Conservation (phyloP, 768 basidiomycete species). For the Asterophora parasitica region DNA sequence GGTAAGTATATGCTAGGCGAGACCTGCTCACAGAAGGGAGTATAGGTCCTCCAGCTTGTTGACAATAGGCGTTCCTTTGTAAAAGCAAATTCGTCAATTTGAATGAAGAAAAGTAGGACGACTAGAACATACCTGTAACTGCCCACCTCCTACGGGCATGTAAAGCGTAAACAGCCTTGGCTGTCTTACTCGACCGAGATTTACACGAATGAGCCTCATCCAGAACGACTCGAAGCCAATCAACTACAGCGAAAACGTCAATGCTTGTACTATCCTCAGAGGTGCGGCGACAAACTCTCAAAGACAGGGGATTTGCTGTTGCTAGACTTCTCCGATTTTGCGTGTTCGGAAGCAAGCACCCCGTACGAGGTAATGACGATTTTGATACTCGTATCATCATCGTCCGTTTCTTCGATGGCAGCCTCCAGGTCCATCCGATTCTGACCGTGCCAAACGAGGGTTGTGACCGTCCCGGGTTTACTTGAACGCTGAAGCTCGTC, state of each 20-base stretch:
- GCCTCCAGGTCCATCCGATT: slow-evolving; percentile 71
- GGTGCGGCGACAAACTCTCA: slow-evolving; percentile 45
- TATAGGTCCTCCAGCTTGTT: slow-evolving; percentile 91
- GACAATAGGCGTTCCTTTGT: slow-evolving; percentile 84
- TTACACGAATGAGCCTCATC: slow-evolving; percentile 98
- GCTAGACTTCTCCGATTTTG: slow-evolving; percentile 55
- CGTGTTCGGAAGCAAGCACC: slow-evolving; percentile 83
- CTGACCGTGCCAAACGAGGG: slow-evolving; percentile 84
- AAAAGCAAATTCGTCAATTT: neutral
- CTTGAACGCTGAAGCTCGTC: slow-evolving; percentile 87
- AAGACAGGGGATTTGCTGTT: slow-evolving; percentile 54
- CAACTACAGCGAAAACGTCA: slow-evolving; percentile 38
- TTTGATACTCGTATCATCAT: slow-evolving; percentile 47
- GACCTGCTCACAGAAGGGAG: slow-evolving; percentile 57
- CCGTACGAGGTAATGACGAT: slow-evolving; percentile 94
- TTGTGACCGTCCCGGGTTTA: slow-evolving; percentile 57
- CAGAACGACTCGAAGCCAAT: slow-evolving; percentile 78
- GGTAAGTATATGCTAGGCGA: neutral
- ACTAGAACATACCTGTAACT: slow-evolving; percentile 56
- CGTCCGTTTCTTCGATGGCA: slow-evolving; percentile 51
- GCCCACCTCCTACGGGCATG: slow-evolving; percentile 83
- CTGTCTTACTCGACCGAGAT: slow-evolving; percentile 81
- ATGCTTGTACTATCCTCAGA: neutral
- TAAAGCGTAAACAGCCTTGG: slow-evolving; percentile 84
- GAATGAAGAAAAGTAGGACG: neutral